These are phyloP conservation scores for Sanguinoderma infundibulare DNA, from an alignment of 1,284 basidiomycete species.

Conservation along the genomic window DNA sequence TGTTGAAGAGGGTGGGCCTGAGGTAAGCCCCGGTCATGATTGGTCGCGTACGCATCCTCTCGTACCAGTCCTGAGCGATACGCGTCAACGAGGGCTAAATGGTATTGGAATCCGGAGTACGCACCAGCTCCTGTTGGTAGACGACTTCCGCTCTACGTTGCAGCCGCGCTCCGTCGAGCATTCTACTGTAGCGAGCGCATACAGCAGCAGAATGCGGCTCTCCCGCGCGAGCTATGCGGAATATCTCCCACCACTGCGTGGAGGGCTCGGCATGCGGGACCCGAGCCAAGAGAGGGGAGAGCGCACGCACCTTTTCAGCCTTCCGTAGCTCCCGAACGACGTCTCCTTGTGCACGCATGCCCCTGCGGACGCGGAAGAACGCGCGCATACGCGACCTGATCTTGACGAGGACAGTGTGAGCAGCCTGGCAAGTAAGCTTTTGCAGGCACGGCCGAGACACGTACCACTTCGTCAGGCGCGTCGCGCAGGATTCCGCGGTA, in stretches of 20 bases:
- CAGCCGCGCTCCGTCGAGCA: constrained; percentile 54
- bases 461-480: constrained; percentile 59
- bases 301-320: constrained; percentile 42
- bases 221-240: constrained; percentile 55
- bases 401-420: constrained; percentile 38
- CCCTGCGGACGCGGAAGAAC: constrained; percentile 57
- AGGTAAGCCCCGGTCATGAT: constrained; percentile 73
- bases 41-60: constrained; percentile 56
- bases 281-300: constrained; percentile 49
- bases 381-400: constrained; percentile 58
- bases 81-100: not conserved
- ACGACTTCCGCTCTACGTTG: constrained; percentile 53
- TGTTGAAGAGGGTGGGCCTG: constrained; percentile 63
- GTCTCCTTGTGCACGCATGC: constrained; percentile 36
- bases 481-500: constrained; percentile 72
- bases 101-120: constrained; percentile 24
- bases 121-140: constrained; percentile 54
- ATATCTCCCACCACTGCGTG: constrained; percentile 66
- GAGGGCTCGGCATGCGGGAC: not conserved
- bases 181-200: constrained; percentile 56
- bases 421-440: not conserved
- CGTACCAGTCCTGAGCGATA: constrained; percentile 49
- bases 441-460: constrained; percentile 28
- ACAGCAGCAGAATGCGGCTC: constrained; percentile 50
- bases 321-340: constrained; percentile 37